Conservation (phyloP, 768 basidiomycete species). For the Trametes meyenii region DNA sequence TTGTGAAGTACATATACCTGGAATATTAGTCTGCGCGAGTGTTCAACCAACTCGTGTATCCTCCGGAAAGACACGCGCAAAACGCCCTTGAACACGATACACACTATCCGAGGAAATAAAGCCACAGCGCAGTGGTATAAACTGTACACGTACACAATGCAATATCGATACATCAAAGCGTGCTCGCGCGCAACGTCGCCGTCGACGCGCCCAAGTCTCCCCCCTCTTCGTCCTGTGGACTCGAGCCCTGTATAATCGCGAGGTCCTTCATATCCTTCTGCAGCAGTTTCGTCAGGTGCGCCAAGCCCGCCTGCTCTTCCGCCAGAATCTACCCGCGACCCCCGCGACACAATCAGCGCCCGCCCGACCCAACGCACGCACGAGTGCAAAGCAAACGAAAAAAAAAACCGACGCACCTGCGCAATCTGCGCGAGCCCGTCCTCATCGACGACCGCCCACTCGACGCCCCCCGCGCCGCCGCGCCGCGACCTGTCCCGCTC, state of each 20-base stretch:
- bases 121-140: too few relatives aligned
- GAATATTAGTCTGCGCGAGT: too few relatives aligned
- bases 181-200: slow-evolving; percentile 25
- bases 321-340: slow-evolving; percentile 57
- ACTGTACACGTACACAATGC: not conserved
- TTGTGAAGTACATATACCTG: too few relatives aligned
- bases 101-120: too few relatives aligned
- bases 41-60: too few relatives aligned
- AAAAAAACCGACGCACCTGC: slow-evolving; percentile 49
- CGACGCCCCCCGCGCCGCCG: slow-evolving; percentile 49
- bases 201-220: slow-evolving; percentile 24
- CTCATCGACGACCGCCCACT: slow-evolving; percentile 88
- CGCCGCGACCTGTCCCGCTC: slow-evolving; percentile 42
- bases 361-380: not conserved
- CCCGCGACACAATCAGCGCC: not conserved
- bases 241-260: slow-evolving; percentile 53
- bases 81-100: too few relatives aligned
- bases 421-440: slow-evolving; percentile 78
- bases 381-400: not conserved
- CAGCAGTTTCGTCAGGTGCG: slow-evolving; percentile 77
- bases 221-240: slow-evolving; percentile 37
- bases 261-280: slow-evolving; percentile 67
- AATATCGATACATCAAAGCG: slow-evolving; percentile 19
- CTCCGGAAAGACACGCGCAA: too few relatives aligned
- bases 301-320: slow-evolving; percentile 80